Conservation (phyloP, 352 stramenopile genomes). For the Globisporangium nagaii region DNA sequence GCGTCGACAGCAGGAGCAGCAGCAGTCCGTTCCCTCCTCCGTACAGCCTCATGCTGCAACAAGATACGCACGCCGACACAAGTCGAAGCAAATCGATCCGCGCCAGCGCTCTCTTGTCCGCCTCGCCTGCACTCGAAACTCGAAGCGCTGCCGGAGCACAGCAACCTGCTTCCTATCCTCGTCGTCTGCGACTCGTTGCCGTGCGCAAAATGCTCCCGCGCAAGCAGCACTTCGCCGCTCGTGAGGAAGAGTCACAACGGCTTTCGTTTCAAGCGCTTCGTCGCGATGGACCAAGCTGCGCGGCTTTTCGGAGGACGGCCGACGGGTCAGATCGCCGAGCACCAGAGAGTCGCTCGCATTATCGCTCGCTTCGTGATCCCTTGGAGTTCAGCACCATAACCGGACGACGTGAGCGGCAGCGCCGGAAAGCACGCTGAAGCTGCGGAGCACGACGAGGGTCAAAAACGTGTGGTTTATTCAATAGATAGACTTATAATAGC, state of each 20-base stretch:
- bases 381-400: too few species aligned
- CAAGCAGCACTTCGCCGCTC: background rate
- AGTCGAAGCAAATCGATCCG: background rate
- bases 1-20: background rate
- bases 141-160: too few species aligned
- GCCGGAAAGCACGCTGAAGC: too few species aligned
- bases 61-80: too few species aligned
- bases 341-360: background rate
- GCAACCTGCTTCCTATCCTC: too few species aligned
- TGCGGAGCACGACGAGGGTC: background rate
- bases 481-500: conserved; percentile 11
- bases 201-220: background rate
- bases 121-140: too few species aligned
- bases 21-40: background rate
- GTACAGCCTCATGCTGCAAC: conserved; percentile 3
- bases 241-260: background rate
- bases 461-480: conserved; percentile 6
- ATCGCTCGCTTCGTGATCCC: too few species aligned
- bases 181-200: too few species aligned
- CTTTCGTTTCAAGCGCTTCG: conserved; percentile 5
- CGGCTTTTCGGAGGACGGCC: conserved; percentile 1
- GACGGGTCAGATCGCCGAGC: background rate
- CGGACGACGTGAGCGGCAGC: too few species aligned
- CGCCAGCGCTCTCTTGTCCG: too few species aligned
- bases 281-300: too few species aligned